Percentiles rank a stretch among this genome's conserved stretches.
These are phyloP conservation scores for Erythrophleum fordii DNA, from an alignment of 306 rosid genomes.

Conservation along the genomic window DNA sequence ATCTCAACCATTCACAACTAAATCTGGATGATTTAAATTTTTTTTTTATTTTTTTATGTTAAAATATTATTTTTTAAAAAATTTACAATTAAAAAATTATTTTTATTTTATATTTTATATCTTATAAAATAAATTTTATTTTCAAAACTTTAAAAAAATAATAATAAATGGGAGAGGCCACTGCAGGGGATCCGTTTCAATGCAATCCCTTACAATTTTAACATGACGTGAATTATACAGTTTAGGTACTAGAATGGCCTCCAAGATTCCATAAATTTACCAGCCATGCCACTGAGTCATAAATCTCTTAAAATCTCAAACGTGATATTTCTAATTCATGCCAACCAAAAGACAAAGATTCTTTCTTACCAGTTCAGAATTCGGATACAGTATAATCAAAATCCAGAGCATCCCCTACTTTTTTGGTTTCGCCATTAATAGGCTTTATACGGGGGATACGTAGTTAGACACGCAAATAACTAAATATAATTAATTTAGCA, in stretches of 20 bases:
- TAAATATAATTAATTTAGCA: slow-evolving; percentile 41
- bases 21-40: too few species aligned
- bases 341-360: background rate
- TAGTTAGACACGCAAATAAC: slow-evolving; percentile 3
- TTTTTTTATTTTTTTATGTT: too few species aligned
- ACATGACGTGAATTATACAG: background rate
- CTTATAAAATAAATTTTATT: too few species aligned
- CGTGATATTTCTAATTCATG: background rate
- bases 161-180: too few species aligned
- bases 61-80: too few species aligned
- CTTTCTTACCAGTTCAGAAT: background rate
- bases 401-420: background rate
- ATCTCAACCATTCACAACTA: too few species aligned
- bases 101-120: too few species aligned
- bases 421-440: background rate
- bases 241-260: background rate
- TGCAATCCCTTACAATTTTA: background rate
- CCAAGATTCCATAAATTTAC: background rate
- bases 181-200: too few species aligned
- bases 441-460: background rate
- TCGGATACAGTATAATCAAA: background rate
- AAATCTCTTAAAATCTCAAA: background rate
- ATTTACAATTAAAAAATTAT: too few species aligned
- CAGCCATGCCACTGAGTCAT: background rate
- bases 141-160: too few species aligned